A percentile compares a stretch with the other conserved stretches of the same genome.
phyloP scores from a whole-genome alignment of 345 rosid genomes.

The Gossypium raimondii region DNA sequence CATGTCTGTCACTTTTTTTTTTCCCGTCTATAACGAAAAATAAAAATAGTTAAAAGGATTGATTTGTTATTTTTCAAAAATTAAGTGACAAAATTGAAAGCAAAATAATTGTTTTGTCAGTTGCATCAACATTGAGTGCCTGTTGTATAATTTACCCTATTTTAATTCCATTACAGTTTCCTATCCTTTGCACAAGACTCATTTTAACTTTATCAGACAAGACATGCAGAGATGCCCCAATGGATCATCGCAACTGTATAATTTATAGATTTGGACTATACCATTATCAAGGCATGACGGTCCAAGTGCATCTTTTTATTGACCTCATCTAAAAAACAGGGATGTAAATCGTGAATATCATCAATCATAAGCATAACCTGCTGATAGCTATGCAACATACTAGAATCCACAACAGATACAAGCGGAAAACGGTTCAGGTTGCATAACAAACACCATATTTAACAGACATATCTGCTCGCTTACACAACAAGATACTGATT shows the following conservation, averaged over 20 bases:
- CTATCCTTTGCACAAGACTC: background rate
- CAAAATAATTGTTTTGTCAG: rapidly evolving
- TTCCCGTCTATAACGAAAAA: no score
- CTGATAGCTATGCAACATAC: background rate
- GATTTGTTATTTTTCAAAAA: no score
- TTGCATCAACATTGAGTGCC: no score
- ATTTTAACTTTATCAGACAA: background rate
- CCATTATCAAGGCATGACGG: background rate
- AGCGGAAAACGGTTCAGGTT: background rate
- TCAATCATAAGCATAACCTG: background rate
- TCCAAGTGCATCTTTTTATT: background rate
- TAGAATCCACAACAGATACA: background rate
- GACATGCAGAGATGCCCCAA: background rate
- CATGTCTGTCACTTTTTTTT: no score
- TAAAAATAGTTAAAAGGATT: no score
- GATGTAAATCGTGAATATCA: background rate
- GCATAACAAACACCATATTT: background rate
- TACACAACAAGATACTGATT: background rate
- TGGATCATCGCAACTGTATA: background rate
- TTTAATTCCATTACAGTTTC: no score
- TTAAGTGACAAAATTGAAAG: no score
- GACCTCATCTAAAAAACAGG: background rate
- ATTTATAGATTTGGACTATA: no score
- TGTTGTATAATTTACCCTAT: no score
- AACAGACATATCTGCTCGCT: background rate